Percentiles rank a stretch among this genome's conserved stretches.
These are phyloP conservation scores for Monilinia fructigena DNA, from an alignment of 2,329 filamentous ascomycete genomes.

Conservation along the genomic window DNA sequence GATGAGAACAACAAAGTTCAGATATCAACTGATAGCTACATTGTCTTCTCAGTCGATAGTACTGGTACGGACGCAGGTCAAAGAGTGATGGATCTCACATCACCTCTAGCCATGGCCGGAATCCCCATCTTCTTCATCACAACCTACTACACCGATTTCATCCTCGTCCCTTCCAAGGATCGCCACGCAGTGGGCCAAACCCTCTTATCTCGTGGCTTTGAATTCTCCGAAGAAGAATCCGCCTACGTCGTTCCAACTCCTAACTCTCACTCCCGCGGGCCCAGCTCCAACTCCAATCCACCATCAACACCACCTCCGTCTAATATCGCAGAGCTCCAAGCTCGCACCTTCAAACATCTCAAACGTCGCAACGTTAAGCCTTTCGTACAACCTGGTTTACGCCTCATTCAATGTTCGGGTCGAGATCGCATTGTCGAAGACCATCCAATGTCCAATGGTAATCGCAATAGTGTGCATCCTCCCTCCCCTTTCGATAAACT, in stretches of 20 bases:
- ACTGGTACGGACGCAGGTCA: conserved; percentile 89
- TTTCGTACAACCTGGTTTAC: conserved; percentile 64
- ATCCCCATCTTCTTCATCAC: conserved; percentile 99
- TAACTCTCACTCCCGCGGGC: conserved; percentile 39
- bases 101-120: conserved; percentile 83
- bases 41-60: conserved; percentile 85
- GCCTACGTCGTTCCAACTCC: conserved; percentile 58
- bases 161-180: conserved; percentile 78
- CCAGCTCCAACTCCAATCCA: conserved; percentile 46
- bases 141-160: conserved; percentile 96
- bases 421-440: conserved; percentile 40
- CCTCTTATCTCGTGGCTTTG: conserved; percentile 76
- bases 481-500: conserved; percentile 56
- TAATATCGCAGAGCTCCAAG: conserved; percentile 75
- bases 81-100: conserved; percentile 86
- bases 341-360: conserved; percentile 80
- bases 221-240: conserved; percentile 72
- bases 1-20: conserved; percentile 56
- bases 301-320: conserved; percentile 75
- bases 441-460: conserved; percentile 42
- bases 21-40: conserved; percentile 80
- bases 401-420: conserved; percentile 80
- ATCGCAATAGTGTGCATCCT: conserved; percentile 28
- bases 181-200: conserved; percentile 73
- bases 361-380: conserved; percentile 73